Conservation (phyloP, 768 basidiomycete species). For the Neoboletus magnificus region DNA sequence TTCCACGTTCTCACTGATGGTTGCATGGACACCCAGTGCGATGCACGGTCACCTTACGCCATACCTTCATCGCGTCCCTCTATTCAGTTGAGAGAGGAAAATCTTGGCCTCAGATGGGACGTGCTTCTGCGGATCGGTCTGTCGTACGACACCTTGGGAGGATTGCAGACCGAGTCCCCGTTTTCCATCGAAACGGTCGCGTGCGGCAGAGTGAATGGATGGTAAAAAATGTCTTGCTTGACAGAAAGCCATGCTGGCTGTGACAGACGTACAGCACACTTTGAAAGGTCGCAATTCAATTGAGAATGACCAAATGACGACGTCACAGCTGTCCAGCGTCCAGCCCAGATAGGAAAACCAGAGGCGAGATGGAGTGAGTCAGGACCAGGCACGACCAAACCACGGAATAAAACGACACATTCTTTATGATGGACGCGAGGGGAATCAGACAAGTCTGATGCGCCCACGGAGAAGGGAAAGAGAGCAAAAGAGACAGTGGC, state of each 20-base stretch:
- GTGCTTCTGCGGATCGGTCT: slow-evolving; percentile 9
- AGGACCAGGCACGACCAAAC: slow-evolving; percentile 15
- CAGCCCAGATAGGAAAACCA: background rate
- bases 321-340: background rate
- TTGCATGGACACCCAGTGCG: slow-evolving; percentile 4
- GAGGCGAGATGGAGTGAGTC: background rate
- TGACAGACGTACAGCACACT: background rate
- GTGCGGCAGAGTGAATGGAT: slow-evolving; percentile 4
- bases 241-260: background rate
- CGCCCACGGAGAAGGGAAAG: slow-evolving; percentile 6
- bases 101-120: background rate
- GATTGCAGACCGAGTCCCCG: background rate
- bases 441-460: slow-evolving; percentile 15
- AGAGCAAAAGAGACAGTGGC: background rate
- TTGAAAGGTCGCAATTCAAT: background rate
- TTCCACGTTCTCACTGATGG: slow-evolving; percentile 11
- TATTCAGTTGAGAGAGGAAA: background rate
- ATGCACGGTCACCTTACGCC: background rate
- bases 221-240: background rate
- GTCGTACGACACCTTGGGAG: background rate
- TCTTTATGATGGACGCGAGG: slow-evolving; percentile 8
- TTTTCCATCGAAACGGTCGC: slow-evolving; percentile 24
- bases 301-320: background rate
- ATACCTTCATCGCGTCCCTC: slow-evolving; percentile 11
- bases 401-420: background rate